Base-by-base conservation (phyloP, 2,329 filamentous ascomycete species). In the Hypoxylon sp. region DNA sequence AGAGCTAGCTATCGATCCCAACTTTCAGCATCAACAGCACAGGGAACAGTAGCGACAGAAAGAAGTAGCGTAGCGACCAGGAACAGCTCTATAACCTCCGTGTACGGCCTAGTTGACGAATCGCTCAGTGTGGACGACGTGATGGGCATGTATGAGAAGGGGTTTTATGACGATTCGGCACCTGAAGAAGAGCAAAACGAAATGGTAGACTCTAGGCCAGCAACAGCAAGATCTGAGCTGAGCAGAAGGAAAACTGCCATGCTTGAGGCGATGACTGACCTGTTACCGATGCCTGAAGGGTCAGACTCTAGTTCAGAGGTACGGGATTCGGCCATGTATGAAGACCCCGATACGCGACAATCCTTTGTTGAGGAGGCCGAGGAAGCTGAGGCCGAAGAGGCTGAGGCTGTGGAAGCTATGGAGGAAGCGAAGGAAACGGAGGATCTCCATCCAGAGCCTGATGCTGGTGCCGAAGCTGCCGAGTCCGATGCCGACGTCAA, bases 31-130 rank as follows among this genome's bases (percentile, higher is more conserved):
- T 83, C 80, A 2, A 80, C 80, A 4, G 73, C 75, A 17, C 79
- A 79, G 21, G 91, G 87, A 16, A 81, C 79, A 2, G 61, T 70
- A 4, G 84, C 86, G n/a, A 95, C 90, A 1, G 90, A 93, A 66
- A 81, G 90, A 55, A 95, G 90, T 69, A 96, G 91, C 66, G 79
- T 94, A 38, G 70, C 87, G 58, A 94, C 91, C 3, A 91, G 89
- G 62, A 83, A 84, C 53, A 95, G 89, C 74, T 91, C 89, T 1
- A 78, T 86, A 43, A 88, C 74, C 73, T 94, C 77, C 55, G 79
- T 78, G 70, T 76, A 76, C 57, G 71, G 60, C 42, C 64, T 59
- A 30, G 70, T 74, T 11, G 77, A 81, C 54, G 82, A 85, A 57
- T 81, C 80, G 29, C 76, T 82, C 46, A 85, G 82, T 62, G 74